phyloP scores from a whole-genome alignment of 202 grass and related monocot species.

The Carex arenaria region DNA sequence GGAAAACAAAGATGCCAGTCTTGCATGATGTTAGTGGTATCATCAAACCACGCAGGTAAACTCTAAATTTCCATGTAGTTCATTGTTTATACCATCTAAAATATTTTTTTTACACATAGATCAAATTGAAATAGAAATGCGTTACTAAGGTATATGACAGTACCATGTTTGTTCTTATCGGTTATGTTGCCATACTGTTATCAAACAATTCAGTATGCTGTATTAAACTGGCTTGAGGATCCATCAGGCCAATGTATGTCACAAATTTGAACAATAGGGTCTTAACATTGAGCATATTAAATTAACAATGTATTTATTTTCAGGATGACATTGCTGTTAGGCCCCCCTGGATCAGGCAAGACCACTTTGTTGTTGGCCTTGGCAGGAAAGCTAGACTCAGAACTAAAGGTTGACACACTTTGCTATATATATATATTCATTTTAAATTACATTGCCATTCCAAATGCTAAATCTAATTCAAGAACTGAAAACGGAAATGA shows the following conservation, averaged over 20 bases:
- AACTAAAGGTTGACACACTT: slow-evolving; percentile 53
- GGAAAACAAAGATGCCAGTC: slow-evolving; percentile 61
- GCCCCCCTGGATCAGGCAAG: slow-evolving; percentile 83
- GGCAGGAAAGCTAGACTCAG: slow-evolving; percentile 71
- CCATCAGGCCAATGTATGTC: neutral
- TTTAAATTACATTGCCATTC: neutral
- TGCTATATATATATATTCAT: neutral
- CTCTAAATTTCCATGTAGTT: neutral
- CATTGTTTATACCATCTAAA: neutral
- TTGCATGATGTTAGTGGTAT: slow-evolving; percentile 79
- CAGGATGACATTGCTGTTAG: slow-evolving; percentile 85
- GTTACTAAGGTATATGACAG: neutral
- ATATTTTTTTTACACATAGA: neutral
- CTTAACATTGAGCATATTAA: neutral
- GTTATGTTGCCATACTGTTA: neutral
- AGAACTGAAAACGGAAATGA: slow-evolving; percentile 1
- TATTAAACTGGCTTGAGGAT: neutral
- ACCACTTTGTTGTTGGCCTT: slow-evolving; percentile 84
- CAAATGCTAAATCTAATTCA: neutral
- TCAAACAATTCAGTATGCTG: neutral
- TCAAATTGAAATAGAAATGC: neutral
- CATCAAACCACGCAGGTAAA: slow-evolving; percentile 76
- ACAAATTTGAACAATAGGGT: neutral
- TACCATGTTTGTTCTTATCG: neutral
- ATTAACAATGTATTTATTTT: slow-evolving; percentile 30